phyloP scores from a whole-genome alignment of 306 rosid species.

The Medicago arabica region DNA sequence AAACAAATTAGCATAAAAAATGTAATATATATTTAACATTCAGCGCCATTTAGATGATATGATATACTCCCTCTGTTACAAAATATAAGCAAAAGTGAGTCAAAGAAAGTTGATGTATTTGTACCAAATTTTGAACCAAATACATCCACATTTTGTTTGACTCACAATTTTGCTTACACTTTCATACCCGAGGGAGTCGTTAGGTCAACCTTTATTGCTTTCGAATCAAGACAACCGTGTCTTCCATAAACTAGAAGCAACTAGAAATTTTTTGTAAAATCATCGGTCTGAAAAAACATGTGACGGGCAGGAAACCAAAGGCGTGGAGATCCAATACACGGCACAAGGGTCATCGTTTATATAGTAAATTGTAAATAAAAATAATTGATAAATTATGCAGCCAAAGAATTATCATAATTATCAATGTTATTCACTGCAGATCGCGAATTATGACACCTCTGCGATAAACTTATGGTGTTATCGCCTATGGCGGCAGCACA shows the following conservation, averaged over 20 bases:
- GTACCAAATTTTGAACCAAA: no score
- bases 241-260: not conserved
- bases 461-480: not conserved
- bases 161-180: no score
- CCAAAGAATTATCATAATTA: not conserved
- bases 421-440: not conserved
- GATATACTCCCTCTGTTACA: not conserved
- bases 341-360: not conserved
- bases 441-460: not conserved
- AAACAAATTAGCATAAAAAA: not conserved
- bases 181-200: not conserved
- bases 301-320: not conserved
- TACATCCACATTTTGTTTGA: no score
- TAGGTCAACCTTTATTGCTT: not conserved
- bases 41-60: not conserved
- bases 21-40: not conserved
- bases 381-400: no score
- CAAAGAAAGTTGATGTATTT: no score
- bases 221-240: not conserved
- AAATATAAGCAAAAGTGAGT: no score
- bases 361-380: no score
- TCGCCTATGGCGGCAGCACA: not conserved
- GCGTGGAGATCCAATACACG: not conserved
- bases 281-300: not conserved
- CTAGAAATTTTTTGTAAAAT: not conserved